phyloP scores from a whole-genome alignment of 2,329 filamentous ascomycete species.

The Fusarium sp. region DNA sequence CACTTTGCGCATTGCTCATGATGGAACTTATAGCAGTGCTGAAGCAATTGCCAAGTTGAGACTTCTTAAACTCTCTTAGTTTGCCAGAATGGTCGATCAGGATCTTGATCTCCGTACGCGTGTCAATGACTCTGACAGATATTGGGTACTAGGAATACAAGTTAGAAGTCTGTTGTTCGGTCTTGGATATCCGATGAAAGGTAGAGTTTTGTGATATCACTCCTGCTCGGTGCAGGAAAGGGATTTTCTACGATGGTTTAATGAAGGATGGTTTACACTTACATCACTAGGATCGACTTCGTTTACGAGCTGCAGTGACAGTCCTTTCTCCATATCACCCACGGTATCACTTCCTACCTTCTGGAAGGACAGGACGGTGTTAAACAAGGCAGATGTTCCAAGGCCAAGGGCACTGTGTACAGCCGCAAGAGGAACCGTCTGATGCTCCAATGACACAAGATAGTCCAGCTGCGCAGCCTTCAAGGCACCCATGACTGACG shows the following conservation, averaged over 20 bases:
- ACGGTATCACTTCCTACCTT: slow-evolving; percentile 14
- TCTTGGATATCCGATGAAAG: neutral
- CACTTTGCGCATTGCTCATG: neutral
- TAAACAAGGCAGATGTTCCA: slow-evolving; percentile 46
- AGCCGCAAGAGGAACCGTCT: slow-evolving; percentile 63
- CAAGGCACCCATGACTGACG: slow-evolving; percentile 56
- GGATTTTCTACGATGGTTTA: no score
- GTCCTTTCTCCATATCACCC: neutral
- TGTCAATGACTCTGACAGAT: slow-evolving; percentile 2
- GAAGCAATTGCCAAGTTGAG: neutral
- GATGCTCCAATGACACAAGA: slow-evolving; percentile 61
- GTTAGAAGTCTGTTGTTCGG: neutral
- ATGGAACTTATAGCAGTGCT: slow-evolving; percentile 5
- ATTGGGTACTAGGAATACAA: neutral
- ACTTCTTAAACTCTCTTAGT: neutral
- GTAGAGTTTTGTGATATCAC: no score
- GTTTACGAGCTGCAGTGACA: neutral
- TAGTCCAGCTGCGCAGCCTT: slow-evolving; percentile 61
- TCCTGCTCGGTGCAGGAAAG: no score
- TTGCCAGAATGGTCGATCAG: slow-evolving; percentile 3
- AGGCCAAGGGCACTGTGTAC: slow-evolving; percentile 55
- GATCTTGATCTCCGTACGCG: slow-evolving; percentile 4
- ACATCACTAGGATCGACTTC: slow-evolving; percentile 4
- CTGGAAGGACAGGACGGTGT: slow-evolving; percentile 53
- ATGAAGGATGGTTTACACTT: neutral